A percentile compares a stretch with the other conserved stretches of the same genome.
Conservation (phyloP, 169 alveolate genomes). For the Eimeria falciformis region DNA sequence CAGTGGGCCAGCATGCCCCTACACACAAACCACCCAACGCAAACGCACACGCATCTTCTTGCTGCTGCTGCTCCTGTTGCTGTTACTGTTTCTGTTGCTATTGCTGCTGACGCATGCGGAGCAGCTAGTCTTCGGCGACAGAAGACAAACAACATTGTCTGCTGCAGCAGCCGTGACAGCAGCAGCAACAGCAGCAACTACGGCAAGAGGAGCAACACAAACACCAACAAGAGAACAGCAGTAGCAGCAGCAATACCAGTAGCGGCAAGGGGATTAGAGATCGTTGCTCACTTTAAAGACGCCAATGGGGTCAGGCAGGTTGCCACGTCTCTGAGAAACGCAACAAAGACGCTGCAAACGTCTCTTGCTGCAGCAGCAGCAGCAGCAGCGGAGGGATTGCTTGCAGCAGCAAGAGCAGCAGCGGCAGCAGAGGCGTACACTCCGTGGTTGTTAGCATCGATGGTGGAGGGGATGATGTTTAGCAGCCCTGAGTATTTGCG, state of each 20-base stretch:
- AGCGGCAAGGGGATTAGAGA: neutral
- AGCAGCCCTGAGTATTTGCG: conserved; percentile 62
- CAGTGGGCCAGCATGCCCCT: conserved; percentile 66
- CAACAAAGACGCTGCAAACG: neutral
- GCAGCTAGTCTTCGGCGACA: neutral
- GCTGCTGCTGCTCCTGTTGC: neutral
- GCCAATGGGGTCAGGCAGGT: conserved; percentile 21
- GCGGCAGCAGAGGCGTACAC: conserved; percentile 34
- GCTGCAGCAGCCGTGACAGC: neutral
- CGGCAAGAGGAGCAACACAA: no score
- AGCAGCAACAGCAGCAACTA: conserved; percentile 25
- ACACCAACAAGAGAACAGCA: no score
- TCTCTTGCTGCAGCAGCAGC: conserved; percentile 1
- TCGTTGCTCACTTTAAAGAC: neutral
- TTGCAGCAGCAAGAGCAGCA: conserved; percentile 2
- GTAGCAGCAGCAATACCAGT: neutral
- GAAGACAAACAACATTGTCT: neutral
- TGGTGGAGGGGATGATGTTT: conserved; percentile 37
- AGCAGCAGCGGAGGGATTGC: neutral
- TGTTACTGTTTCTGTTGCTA: neutral
- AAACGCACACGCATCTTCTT: neutral
- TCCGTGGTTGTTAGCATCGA: conserved; percentile 40
- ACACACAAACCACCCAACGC: neutral
- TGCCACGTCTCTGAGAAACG: conserved; percentile 57
- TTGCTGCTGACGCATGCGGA: neutral